A percentile compares a stretch with the other conserved stretches of the same genome.
Evolutionary conservation across 768 basidiomycete species (phyloP).

Genomic region (Leccinum aurantiacum): DNA sequence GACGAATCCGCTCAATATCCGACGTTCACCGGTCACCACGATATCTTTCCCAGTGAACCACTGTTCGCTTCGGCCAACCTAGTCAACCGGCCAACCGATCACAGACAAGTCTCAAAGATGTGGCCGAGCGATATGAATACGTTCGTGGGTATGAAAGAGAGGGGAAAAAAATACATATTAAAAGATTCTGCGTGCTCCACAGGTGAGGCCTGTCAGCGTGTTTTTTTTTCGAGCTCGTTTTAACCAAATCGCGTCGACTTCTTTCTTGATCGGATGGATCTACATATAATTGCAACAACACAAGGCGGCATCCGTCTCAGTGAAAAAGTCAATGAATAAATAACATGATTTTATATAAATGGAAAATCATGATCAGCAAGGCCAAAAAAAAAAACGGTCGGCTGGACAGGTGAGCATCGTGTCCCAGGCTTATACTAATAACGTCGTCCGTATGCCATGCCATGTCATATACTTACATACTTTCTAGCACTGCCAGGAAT

Average conservation of each 20-base stretch:
- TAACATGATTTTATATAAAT: not conserved
- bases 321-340: not conserved
- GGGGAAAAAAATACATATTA: not conserved
- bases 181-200: not conserved
- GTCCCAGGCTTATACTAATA: not conserved
- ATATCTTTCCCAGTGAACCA: too few species aligned
- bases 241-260: constrained; percentile 28
- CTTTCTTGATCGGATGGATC: not conserved
- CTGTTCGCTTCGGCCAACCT: not conserved
- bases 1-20: not conserved
- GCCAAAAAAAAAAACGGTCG: not conserved
- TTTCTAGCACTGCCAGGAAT: constrained; percentile 7
- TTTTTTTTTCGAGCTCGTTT: constrained; percentile 24
- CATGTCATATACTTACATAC: not conserved
- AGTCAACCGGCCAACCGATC: not conserved
- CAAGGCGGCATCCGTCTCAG: not conserved
- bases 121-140: not conserved
- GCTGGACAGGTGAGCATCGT: not conserved
- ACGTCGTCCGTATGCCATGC: not conserved
- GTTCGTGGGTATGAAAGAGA: not conserved
- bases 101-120: not conserved
- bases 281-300: not conserved
- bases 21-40: not conserved
- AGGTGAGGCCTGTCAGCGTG: not conserved
- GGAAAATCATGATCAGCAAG: not conserved